Evolutionary conservation across 345 rosid genomes (phyloP), one percentile per base, ranked within the genome.

Genomic region (sweet orange (Citrus sinensis)): DNA sequence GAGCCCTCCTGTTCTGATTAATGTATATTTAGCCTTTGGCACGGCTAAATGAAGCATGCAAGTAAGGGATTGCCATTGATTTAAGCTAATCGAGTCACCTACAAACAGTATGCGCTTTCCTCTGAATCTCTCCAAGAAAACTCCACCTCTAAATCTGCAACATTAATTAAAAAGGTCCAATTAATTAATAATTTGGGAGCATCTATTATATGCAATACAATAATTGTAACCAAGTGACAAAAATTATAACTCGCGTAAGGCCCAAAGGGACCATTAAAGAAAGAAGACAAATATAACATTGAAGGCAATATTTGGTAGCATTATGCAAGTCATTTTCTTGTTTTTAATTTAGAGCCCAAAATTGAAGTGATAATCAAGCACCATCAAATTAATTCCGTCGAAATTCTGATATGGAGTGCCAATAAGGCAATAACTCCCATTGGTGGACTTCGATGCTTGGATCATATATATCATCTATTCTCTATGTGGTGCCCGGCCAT

Each of bases 81-180:
- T 86, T 69, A 82, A 70, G 71, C 87, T 84, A 22, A 89, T 49
- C 0, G 93, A 89, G 58, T 88, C 91, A 5, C 91, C 91, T 7
- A 89, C 87, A 64, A 89, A 89, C 85, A 89, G 49, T 25, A 89
- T 75, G 73, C 73, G 86, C 85, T 86, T 89, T 68, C 89, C 86
- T 60, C 32, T 78, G 71, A 71, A 27, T 76, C 76, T 84, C 64
- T 20, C 40, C 78, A 89, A 67, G 56, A 89, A 81, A 64, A 74
- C 79, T 51, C 19, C 27, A 0, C 88, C 87, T 55, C 76, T 64
- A 72, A 89, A 89, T 71, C 92, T 86, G 69, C 17, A 63, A 17
- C 59, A 24, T 7, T 54, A 54, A 54, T 54, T 17, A 17, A 54
- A 17, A 54, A 19, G 2, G 20, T 17, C 58, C 2, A 54, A 4